Percentiles rank a stretch among this genome's conserved stretches.
Conservation (phyloP, 306 rosid genomes). For the Neltuma alba region DNA sequence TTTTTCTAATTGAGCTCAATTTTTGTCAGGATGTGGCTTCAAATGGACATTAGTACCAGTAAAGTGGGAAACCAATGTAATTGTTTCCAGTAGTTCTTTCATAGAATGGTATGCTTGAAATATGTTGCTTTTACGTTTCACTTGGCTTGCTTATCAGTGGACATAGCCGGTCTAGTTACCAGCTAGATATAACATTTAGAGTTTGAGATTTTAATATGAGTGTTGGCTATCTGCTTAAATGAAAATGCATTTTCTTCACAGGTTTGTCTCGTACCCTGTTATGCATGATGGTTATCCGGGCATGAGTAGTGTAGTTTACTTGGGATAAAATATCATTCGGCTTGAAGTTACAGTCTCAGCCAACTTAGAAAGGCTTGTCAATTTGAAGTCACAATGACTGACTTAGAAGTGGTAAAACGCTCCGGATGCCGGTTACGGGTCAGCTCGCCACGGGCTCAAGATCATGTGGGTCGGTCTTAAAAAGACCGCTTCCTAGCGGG, state of each 20-base stretch:
- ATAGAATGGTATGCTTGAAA: constrained; percentile 38
- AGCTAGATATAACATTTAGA: constrained; percentile 10
- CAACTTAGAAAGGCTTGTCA: neutral
- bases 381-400: neutral
- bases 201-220: constrained; percentile 30
- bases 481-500: too few species aligned
- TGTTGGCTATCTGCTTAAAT: neutral
- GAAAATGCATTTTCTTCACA: constrained; percentile 16
- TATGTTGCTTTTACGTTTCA: constrained; percentile 6
- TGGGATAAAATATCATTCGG: constrained; percentile 22
- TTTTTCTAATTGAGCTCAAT: constrained; percentile 23
- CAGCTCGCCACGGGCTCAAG: too few species aligned
- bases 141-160: neutral
- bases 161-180: constrained; percentile 12
- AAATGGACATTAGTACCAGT: constrained; percentile 41
- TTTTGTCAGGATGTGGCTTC: constrained; percentile 55
- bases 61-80: constrained; percentile 30
- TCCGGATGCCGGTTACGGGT: too few species aligned
- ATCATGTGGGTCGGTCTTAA: too few species aligned
- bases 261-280: constrained; percentile 7
- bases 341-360: neutral
- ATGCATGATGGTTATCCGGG: neutral
- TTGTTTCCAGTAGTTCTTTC: constrained; percentile 15
- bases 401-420: too few species aligned
- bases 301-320: constrained; percentile 14